Percentiles rank a stretch among this genome's conserved stretches.
phyloP scores from a whole-genome alignment of 2,329 filamentous ascomycete species.

The Sarocladiaceae sp. region DNA sequence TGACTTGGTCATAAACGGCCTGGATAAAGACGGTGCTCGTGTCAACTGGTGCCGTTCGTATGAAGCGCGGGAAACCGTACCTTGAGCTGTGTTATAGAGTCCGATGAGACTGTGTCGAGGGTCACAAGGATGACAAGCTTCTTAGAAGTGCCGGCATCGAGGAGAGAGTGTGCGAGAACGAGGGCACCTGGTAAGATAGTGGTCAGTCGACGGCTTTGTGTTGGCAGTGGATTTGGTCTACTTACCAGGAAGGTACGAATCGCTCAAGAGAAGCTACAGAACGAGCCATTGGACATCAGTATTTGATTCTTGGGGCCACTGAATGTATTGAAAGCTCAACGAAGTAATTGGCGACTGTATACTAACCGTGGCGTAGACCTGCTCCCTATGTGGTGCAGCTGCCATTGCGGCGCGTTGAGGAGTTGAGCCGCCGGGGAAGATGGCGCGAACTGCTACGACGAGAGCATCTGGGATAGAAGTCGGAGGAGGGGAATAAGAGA shows the following conservation, averaged over 20 bases:
- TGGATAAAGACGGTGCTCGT: conserved; percentile 28
- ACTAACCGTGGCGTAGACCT: conserved; percentile 56
- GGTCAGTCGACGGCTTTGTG: conserved; percentile 1
- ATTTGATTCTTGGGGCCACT: conserved; percentile 10
- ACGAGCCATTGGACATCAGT: conserved; percentile 2
- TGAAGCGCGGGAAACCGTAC: conserved; percentile 37
- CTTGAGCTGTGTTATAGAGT: conserved; percentile 74
- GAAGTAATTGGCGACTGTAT: conserved; percentile 6
- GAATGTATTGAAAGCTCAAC: not conserved
- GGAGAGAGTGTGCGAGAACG: conserved; percentile 89
- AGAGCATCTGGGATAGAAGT: conserved; percentile 6
- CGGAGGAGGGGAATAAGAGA: conserved; percentile 9
- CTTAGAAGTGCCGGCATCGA: conserved; percentile 82
- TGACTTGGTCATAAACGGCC: conserved; percentile 82
- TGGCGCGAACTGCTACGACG: conserved; percentile 1
- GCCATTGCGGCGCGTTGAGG: conserved; percentile 28
- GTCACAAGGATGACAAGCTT: conserved; percentile 84
- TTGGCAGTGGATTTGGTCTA: conserved; percentile 11
- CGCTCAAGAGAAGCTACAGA: conserved; percentile 79
- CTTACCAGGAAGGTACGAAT: conserved; percentile 87
- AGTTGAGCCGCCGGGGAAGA: conserved; percentile 1
- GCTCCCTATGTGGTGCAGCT: conserved; percentile 36
- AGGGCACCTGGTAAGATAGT: conserved; percentile 63
- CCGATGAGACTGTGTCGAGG: conserved; percentile 69
- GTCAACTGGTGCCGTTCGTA: not conserved